Base-by-base conservation (phyloP, 2,329 filamentous ascomycete genomes). In the Pseudogymnoascus sp. region DNA sequence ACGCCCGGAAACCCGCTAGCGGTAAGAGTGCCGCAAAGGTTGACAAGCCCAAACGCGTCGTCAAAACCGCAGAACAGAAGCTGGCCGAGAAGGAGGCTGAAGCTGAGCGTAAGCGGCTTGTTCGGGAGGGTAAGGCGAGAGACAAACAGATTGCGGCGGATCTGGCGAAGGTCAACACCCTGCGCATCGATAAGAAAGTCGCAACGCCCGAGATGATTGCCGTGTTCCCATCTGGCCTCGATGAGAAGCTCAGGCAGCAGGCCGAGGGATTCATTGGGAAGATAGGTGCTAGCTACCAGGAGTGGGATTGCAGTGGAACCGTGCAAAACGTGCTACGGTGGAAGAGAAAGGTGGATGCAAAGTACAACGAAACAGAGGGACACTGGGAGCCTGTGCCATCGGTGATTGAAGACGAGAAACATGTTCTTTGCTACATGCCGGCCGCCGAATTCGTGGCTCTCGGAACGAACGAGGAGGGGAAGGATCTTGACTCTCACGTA, bases 181-280 rank as follows among this genome's bases (percentile, higher is more conserved):
- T 87, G 9, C 85, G 85, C 61, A 85, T 84, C 0, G 86, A 91
- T 75, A 91, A 90, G 76, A 91, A 90, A 68, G 77, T 86, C 0
- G 88, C 89, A 0, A 83, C 86, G 0, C 82, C 82, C 0, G 89
- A 95, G 73, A 93, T 95, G 89, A 87, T 93, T 61, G 80, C 91
- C 1, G 84, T 90, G 68, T 77, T 93, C 23, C 83, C 89, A 0
- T 74, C 76, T 0, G 81, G 80, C 1, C 75, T 93, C 1, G 75
- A 81, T 21, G 74, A 72, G 9, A 77, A 74, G 0, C 71, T 81
- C 23, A 77, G 72, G 23, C 73, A 78, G 1, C 81, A 83, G 57
- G 73, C 82, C 4, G 75, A 80, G 62, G 73, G 77, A 0, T 75
- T 87, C n/a, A 76, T 88, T 0, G 71, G 75, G 1, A 77, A 80